phyloP scores from a whole-genome alignment of 2,329 filamentous ascomycete genomes.

The Bisporella sp. region DNA sequence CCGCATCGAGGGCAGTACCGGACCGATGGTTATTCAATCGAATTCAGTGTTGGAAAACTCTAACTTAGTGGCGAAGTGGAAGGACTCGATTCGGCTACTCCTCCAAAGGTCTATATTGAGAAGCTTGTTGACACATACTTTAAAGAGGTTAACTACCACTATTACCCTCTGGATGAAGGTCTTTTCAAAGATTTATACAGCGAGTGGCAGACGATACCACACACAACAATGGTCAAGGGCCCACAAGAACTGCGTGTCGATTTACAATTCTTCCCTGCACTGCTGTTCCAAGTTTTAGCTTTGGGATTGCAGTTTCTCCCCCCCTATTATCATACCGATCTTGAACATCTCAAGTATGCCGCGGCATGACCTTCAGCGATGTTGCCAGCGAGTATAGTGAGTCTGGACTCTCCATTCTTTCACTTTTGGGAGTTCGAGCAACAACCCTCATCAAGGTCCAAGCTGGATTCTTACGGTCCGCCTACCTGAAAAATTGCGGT shows the following conservation, averaged over 20 bases:
- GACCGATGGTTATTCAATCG: no score
- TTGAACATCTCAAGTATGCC: constrained; percentile 51
- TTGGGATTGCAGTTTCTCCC: constrained; percentile 46
- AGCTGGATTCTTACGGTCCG: constrained; percentile 48
- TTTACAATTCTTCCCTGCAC: constrained; percentile 49
- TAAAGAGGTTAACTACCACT: constrained; percentile 50
- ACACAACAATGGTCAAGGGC: constrained; percentile 41
- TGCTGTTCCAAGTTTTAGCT: constrained; percentile 53
- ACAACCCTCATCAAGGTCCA: constrained; percentile 50
- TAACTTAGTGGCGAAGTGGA: constrained; percentile 42
- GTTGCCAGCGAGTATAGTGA: constrained; percentile 55
- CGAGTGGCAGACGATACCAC: constrained; percentile 49
- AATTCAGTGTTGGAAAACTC: no score
- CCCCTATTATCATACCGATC: constrained; percentile 38
- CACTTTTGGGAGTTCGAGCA: constrained; percentile 48
- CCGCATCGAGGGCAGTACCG: constrained; percentile 40
- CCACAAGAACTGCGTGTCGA: constrained; percentile 44
- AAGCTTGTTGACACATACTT: constrained; percentile 49
- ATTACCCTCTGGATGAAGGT: constrained; percentile 47
- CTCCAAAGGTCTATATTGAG: constrained; percentile 46
- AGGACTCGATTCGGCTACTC: constrained; percentile 48
- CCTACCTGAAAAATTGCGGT: constrained; percentile 52
- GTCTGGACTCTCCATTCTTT: constrained; percentile 44
- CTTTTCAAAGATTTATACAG: constrained; percentile 44
- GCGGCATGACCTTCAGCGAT: constrained; percentile 53